These are phyloP conservation scores for Metarhizium sp. DNA, from an alignment of 2,329 filamentous ascomycete species.

Conservation along the genomic window DNA sequence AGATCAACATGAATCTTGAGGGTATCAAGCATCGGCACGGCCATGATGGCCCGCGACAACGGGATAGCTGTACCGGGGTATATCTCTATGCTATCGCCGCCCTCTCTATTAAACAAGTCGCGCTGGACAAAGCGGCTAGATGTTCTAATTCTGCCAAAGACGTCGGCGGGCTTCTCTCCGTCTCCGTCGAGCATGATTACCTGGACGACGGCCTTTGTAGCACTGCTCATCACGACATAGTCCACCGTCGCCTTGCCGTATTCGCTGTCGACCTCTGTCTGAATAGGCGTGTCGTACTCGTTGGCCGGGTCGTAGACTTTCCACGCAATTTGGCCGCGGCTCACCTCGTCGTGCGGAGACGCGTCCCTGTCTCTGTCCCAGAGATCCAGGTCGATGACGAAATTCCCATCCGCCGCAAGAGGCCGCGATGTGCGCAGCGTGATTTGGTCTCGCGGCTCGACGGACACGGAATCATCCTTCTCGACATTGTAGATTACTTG, in stretches of 20 bases:
- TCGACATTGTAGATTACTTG: neutral
- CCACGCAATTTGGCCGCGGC: neutral
- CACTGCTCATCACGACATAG: slow-evolving; percentile 4
- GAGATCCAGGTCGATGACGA: neutral
- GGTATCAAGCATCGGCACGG: neutral
- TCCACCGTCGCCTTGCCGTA: slow-evolving; percentile 4
- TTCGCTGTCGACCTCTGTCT: neutral
- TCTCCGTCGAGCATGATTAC: slow-evolving; percentile 6
- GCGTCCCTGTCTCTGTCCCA: neutral
- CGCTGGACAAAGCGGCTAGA: neutral
- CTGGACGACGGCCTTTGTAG: neutral
- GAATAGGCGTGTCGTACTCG: neutral
- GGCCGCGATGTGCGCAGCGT: neutral
- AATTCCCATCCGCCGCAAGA: neutral
- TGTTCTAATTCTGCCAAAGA: neutral
- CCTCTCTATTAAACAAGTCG: neutral
- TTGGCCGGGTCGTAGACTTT: neutral
- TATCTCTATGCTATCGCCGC: neutral
- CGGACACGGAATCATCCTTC: neutral
- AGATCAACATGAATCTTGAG: neutral
- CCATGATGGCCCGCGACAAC: neutral
- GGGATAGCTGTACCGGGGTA: neutral
- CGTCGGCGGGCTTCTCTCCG: slow-evolving; percentile 3
- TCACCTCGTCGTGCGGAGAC: neutral
- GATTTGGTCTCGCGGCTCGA: neutral